Evolutionary conservation across 331 rosid genomes (phyloP).

Genomic region (Malus hybrid): DNA sequence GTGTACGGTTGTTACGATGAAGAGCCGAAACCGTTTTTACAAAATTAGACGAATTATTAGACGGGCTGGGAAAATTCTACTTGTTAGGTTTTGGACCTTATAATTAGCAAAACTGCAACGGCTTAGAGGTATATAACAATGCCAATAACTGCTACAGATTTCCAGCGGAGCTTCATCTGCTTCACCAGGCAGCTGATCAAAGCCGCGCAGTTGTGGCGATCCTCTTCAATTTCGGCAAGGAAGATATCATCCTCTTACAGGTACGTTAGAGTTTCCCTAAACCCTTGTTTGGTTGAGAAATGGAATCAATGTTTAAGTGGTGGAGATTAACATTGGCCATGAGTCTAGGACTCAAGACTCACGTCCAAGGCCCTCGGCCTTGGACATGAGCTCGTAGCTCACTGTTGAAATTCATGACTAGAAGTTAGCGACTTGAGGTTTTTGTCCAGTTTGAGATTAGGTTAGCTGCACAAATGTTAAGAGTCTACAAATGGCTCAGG

Average conservation of each 20-base stretch:
- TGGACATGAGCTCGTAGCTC: too few relatives aligned
- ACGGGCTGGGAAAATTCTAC: background rate
- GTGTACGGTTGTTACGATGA: too few relatives aligned
- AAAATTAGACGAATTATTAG: background rate
- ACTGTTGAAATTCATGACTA: too few relatives aligned
- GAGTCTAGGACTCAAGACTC: too few relatives aligned
- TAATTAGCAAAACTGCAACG: background rate
- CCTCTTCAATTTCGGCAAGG: slow-evolving; percentile 43
- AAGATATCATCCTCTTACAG: slow-evolving; percentile 49
- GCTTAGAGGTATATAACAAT: background rate
- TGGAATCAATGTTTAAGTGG: background rate
- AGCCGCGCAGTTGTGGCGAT: slow-evolving; percentile 42
- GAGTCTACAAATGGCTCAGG: too few relatives aligned
- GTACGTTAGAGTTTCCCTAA: slow-evolving; percentile 18
- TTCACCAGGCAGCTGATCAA: slow-evolving; percentile 47
- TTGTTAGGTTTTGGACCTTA: background rate
- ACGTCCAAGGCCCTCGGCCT: too few relatives aligned
- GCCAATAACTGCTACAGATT: slow-evolving; percentile 29
- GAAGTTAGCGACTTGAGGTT: too few relatives aligned
- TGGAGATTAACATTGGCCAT: too few relatives aligned
- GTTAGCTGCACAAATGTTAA: too few relatives aligned
- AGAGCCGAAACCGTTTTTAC: too few relatives aligned
- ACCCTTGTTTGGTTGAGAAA: background rate
- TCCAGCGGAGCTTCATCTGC: slow-evolving; percentile 64
- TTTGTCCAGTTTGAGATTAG: too few relatives aligned